Conservation (phyloP, 2,329 filamentous ascomycete genomes). For the Ophiostoma montium region DNA sequence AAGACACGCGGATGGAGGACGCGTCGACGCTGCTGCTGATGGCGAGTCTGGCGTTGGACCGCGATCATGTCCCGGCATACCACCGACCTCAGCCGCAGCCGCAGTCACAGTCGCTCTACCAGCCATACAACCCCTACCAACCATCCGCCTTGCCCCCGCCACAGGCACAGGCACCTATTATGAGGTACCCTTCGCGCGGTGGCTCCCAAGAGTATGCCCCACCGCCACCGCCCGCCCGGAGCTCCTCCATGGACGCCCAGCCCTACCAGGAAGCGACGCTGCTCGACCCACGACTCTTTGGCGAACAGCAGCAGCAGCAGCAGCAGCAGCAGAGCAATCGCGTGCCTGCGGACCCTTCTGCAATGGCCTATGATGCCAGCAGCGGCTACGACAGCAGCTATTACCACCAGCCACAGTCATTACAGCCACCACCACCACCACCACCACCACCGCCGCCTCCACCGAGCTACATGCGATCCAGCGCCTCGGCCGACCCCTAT, state of each 20-base stretch:
- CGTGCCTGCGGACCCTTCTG: background rate
- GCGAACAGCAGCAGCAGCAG: slow-evolving; percentile 7
- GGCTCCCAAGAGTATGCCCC: slow-evolving; percentile 6
- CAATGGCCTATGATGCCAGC: background rate
- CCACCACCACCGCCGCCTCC: background rate
- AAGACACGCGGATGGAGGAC: background rate
- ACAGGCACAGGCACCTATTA: background rate
- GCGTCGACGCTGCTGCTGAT: slow-evolving; percentile 9
- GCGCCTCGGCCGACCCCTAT: slow-evolving; percentile 2
- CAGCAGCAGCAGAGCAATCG: slow-evolving; percentile 6
- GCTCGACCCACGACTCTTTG: slow-evolving; percentile 14
- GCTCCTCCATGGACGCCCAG: slow-evolving; percentile 7
- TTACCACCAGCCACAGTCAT: too few relatives aligned
- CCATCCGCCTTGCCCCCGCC: background rate
- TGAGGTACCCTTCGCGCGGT: slow-evolving; percentile 6
- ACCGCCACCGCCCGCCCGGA: background rate
- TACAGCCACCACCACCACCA: slow-evolving; percentile 4
- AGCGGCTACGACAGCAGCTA: background rate
- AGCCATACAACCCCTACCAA: background rate
- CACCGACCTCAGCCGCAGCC: background rate
- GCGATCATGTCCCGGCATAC: slow-evolving; percentile 6
- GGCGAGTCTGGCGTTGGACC: background rate
- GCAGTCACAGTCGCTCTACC: background rate
- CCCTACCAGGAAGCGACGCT: background rate
- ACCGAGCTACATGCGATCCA: background rate